Conservation (phyloP, 108 stramenopile species). For the Conticribra weissflogii region DNA sequence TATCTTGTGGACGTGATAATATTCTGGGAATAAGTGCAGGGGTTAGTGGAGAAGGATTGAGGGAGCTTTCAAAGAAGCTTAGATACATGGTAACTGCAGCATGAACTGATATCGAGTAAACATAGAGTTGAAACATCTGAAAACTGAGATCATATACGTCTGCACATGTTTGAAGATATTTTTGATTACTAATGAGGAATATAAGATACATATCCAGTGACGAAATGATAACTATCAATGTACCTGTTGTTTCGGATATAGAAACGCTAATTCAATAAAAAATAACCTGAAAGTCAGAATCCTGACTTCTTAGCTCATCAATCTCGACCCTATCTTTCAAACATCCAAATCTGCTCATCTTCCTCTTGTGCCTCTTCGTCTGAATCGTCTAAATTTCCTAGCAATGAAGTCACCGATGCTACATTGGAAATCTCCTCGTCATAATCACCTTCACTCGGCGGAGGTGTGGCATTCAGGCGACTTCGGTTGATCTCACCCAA, state of each 20-base stretch:
- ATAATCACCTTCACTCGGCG: conserved; percentile 22
- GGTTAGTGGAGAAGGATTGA: conserved; percentile 80
- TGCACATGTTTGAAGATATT: too few relatives aligned
- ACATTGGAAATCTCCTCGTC: conserved; percentile 18
- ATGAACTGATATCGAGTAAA: too few relatives aligned
- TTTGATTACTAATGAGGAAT: too few relatives aligned
- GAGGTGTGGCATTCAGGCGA: conserved; percentile 24
- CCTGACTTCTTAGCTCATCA: too few relatives aligned
- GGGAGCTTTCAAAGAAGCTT: conserved; percentile 54
- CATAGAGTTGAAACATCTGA: too few relatives aligned
- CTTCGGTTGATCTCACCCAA: conserved; percentile 20
- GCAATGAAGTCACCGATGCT: conserved; percentile 7
- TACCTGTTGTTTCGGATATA: too few relatives aligned
- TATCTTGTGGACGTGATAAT: conserved; percentile 54
- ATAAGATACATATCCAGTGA: too few relatives aligned
- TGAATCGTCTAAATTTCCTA: conserved; percentile 13
- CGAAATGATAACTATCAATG: too few relatives aligned
- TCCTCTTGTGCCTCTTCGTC: conserved; percentile 2
- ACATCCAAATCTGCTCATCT: neutral
- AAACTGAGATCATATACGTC: too few relatives aligned
- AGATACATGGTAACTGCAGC: conserved; percentile 20
- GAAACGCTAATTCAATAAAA: too few relatives aligned
- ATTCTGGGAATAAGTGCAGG: conserved; percentile 83
- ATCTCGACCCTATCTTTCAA: neutral
- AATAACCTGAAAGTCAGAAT: too few relatives aligned